Evolutionary conservation across 306 rosid genomes (phyloP).

Genomic region (Begonia fuchsioides): DNA sequence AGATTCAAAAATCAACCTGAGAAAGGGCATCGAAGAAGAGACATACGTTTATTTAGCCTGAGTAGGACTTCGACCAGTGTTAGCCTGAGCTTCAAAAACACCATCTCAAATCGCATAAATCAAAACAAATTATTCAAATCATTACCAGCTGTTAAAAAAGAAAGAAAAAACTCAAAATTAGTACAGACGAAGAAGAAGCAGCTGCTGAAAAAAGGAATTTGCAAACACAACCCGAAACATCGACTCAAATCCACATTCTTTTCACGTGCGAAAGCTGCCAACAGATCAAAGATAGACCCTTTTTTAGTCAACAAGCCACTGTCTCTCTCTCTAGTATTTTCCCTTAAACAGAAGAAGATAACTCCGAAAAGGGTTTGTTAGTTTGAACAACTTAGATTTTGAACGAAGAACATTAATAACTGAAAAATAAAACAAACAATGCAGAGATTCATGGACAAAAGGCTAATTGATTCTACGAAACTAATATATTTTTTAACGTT

Average conservation of each 20-base stretch:
- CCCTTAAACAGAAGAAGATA: too few relatives aligned
- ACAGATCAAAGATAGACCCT: too few relatives aligned
- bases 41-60: conserved; percentile 65
- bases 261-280: background rate
- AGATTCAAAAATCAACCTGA: background rate
- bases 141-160: background rate
- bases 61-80: conserved; percentile 51
- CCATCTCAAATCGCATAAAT: conserved; percentile 29
- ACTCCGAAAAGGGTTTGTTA: too few relatives aligned
- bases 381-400: too few relatives aligned
- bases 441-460: too few relatives aligned
- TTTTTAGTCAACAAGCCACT: too few relatives aligned
- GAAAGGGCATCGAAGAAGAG: conserved; percentile 7
- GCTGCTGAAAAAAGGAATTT: conserved; percentile 14
- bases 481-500: too few relatives aligned
- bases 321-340: too few relatives aligned
- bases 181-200: conserved; percentile 28
- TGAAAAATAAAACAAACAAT: too few relatives aligned
- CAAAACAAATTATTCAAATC: background rate
- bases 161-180: conserved; percentile 34
- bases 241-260: conserved; percentile 26
- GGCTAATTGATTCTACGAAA: too few relatives aligned
- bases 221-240: conserved; percentile 17
- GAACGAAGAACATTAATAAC: too few relatives aligned
- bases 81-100: conserved; percentile 28